Base-by-base conservation (phyloP, 2,329 filamentous ascomycete genomes). In the Fusarium nematophilum region DNA sequence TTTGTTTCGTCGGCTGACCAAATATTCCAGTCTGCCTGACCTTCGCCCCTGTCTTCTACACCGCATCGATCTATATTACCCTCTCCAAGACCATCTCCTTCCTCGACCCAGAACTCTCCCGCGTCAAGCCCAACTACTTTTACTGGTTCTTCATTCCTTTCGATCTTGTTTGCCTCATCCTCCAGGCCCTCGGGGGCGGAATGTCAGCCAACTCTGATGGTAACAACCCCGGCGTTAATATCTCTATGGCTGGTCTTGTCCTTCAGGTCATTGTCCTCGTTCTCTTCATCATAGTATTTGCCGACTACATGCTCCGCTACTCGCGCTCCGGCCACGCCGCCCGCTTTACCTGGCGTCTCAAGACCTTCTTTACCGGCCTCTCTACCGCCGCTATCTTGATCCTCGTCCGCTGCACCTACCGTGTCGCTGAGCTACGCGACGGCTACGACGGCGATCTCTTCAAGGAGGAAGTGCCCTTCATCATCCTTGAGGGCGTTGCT, bases 21-120 rank as follows among this genome's bases (percentile, higher is more conserved):
- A 56, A 14, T n/a, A 18, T 10, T 18, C 15, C 43, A 85, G 81
- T 71, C 57, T 87, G 84, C 72, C 78, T 90, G 44, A 88, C 85
- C 5, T 71, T 73, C 57, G 77, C 74, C 9, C 77, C 77, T 44
- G 76, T 79, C 56, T 79, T 76, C 62, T 79, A 85, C 81, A 63
- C 84, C 23, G 88, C 87, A 0, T 86, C 85, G 53, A 86, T 90
- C 68, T 91, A 90, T 70, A 81, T 90, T 48, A 88, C 85, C 25
- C 79, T 89, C 25, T 75, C 72, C 60, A 76, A 76, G 59, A 66
- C 73, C 6, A 80, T 80, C 64, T 42, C 80, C 34, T 70, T 69
- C 70, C 71, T 80, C 57, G 74, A 71, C 2, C 74, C 73, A 3
- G 67, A 74, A 2, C 68, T 80, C 31, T 79, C 79, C 13, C 78